phyloP scores from a whole-genome alignment of 2,329 filamentous ascomycete species.

The Alternaria atra region DNA sequence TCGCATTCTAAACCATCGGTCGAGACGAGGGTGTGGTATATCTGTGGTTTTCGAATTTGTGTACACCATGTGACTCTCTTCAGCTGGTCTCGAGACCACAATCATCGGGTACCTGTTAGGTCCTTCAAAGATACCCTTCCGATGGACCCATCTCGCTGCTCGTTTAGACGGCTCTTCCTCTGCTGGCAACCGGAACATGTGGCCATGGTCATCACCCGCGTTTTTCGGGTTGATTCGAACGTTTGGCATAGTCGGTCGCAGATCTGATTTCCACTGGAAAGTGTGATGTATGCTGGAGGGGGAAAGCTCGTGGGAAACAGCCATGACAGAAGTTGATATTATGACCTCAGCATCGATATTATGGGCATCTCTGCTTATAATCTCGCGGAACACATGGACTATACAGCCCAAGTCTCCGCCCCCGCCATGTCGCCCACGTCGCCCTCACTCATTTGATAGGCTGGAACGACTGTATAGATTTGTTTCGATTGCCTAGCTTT shows the following conservation, averaged over 20 bases:
- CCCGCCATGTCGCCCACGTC: not conserved
- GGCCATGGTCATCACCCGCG: slow-evolving; percentile 35
- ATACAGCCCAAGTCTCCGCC: not conserved
- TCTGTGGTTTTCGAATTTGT: slow-evolving; percentile 35
- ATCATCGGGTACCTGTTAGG: slow-evolving; percentile 48
- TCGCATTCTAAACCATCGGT: slow-evolving; percentile 36
- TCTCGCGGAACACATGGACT: not conserved
- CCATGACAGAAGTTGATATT: not conserved
- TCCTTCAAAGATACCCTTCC: slow-evolving; percentile 44
- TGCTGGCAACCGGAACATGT: slow-evolving; percentile 46
- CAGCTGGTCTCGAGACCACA: slow-evolving; percentile 41
- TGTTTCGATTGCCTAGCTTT: not conserved
- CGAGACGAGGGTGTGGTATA: slow-evolving; percentile 29
- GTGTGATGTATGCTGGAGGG: slow-evolving; percentile 6
- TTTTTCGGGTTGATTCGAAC: slow-evolving; percentile 21
- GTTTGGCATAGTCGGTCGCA: slow-evolving; percentile 18
- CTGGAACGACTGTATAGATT: not conserved
- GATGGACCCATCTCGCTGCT: slow-evolving; percentile 40
- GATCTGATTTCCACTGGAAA: slow-evolving; percentile 6
- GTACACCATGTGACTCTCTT: slow-evolving; percentile 34
- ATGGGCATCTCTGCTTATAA: not conserved
- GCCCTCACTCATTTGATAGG: not conserved
- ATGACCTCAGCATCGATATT: not conserved
- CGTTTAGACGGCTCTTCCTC: slow-evolving; percentile 37
- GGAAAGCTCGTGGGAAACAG: not conserved